Percentiles rank a stretch among this genome's conserved stretches.
phyloP scores from a whole-genome alignment of 495 filamentous ascomycete species.

The Hamigera avellanea region DNA sequence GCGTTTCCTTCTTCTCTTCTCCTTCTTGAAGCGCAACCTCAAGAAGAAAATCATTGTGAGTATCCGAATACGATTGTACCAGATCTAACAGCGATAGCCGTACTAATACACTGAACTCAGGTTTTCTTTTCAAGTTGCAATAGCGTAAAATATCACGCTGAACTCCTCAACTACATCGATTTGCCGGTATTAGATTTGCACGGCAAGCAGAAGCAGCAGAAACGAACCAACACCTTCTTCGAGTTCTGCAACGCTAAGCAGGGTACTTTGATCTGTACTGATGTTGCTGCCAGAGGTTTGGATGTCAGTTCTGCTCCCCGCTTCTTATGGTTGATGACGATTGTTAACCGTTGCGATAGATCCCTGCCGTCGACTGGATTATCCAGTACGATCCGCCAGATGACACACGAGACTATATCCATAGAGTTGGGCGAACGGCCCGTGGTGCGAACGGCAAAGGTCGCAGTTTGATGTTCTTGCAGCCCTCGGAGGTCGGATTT shows the following conservation, averaged over 20 bases:
- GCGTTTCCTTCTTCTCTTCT: conserved; percentile 88
- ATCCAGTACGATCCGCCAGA: conserved; percentile 92
- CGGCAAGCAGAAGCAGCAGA: conserved; percentile 96
- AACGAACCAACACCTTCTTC: conserved; percentile 95
- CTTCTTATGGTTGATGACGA: background rate
- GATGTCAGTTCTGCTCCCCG: conserved; percentile 44
- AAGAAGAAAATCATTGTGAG: conserved; percentile 96
- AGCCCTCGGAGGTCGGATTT: conserved; percentile 88
- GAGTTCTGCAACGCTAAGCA: conserved; percentile 92
- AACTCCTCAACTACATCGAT: conserved; percentile 93
- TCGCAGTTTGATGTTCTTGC: conserved; percentile 76
- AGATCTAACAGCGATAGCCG: too few relatives aligned
- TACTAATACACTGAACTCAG: too few relatives aligned
- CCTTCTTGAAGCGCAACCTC: conserved; percentile 82
- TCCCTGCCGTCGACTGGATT: conserved; percentile 90
- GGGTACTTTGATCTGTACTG: conserved; percentile 88
- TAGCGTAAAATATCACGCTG: conserved; percentile 88
- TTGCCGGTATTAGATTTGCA: conserved; percentile 67
- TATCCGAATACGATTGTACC: too few relatives aligned
- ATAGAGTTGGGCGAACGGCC: conserved; percentile 91
- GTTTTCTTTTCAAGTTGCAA: conserved; percentile 93
- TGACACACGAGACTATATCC: conserved; percentile 88
- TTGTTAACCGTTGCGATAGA: conserved; percentile 31
- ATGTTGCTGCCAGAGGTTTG: conserved; percentile 87
- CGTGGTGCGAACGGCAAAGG: conserved; percentile 77